Conservation (phyloP, 2,329 filamentous ascomycete species). For the Fusarium xyrophilum region DNA sequence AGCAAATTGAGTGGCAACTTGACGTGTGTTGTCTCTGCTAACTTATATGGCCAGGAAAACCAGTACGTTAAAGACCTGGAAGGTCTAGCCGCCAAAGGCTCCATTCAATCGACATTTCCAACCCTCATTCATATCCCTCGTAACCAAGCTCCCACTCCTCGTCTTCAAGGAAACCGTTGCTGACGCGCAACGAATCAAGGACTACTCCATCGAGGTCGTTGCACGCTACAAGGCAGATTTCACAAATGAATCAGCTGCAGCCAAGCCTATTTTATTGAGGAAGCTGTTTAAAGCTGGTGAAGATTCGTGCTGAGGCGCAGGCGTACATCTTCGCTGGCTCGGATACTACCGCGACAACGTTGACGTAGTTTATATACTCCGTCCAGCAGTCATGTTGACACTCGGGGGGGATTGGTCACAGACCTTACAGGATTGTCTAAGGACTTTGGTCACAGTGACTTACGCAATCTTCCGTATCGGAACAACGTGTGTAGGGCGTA, state of each 20-base stretch:
- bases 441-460: not conserved
- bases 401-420: rapidly evolving
- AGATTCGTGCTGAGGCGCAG: not conserved
- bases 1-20: not conserved
- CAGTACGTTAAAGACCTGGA: not conserved
- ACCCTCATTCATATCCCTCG: not conserved
- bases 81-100: not conserved
- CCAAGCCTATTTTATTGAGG: not conserved
- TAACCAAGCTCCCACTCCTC: not conserved
- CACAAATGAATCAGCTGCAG: not conserved
- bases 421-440: rapidly evolving
- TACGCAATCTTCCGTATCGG: rapidly evolving
- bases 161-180: not conserved
- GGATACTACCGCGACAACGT: not conserved
- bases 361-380: not conserved
- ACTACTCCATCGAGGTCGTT: not conserved
- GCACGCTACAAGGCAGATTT: not conserved
- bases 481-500: no score
- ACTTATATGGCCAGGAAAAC: not conserved
- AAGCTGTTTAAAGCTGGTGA: not conserved
- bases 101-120: not conserved
- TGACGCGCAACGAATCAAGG: not conserved
- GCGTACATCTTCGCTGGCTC: not conserved
- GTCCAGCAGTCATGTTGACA: rapidly evolving
- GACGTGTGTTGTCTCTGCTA: rapidly evolving